Evolutionary conservation across 2,329 filamentous ascomycete genomes (phyloP).

Genomic region (Sphaerulina vaccinii): DNA sequence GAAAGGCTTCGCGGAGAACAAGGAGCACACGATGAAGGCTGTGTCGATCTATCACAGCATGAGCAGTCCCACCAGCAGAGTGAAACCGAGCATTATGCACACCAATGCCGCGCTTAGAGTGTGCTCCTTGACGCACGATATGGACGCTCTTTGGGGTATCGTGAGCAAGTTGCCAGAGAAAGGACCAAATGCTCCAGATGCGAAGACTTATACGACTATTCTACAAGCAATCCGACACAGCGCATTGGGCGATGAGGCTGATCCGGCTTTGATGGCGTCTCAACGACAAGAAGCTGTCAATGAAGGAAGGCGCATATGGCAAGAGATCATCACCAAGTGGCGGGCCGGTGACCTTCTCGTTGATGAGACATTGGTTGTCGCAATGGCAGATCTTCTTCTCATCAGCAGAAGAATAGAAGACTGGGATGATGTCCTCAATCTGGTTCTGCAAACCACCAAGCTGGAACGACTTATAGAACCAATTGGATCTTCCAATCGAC

Average conservation of each 20-base stretch:
- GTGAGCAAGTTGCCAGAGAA: conserved; percentile 67
- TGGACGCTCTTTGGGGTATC: conserved; percentile 78
- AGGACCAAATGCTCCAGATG: conserved; percentile 64
- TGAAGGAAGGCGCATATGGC: conserved; percentile 75
- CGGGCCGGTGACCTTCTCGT: conserved; percentile 65
- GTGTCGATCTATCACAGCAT: conserved; percentile 76
- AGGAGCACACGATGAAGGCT: conserved; percentile 63
- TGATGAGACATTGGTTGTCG: conserved; percentile 74
- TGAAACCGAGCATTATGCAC: conserved; percentile 76
- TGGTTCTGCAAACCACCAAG: conserved; percentile 80
- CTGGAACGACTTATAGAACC: conserved; percentile 58
- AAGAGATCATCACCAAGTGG: conserved; percentile 77
- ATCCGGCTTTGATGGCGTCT: conserved; percentile 23
- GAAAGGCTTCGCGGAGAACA: conserved; percentile 65
- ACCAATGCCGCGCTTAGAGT: conserved; percentile 85
- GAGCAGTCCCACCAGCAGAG: conserved; percentile 58
- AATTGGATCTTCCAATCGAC: conserved; percentile 33
- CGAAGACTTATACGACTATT: conserved; percentile 76
- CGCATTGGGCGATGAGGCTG: conserved; percentile 23
- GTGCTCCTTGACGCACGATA: conserved; percentile 70
- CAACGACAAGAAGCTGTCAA: conserved; percentile 52
- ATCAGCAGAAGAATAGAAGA: conserved; percentile 60
- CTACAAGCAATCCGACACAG: conserved; percentile 68
- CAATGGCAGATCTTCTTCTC: conserved; percentile 78
- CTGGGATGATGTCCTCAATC: conserved; percentile 67